Percentiles rank a stretch among this genome's conserved stretches.
These are phyloP conservation scores for Thielaviopsis cerberus DNA, from an alignment of 2,329 filamentous ascomycete species.

Conservation along the genomic window DNA sequence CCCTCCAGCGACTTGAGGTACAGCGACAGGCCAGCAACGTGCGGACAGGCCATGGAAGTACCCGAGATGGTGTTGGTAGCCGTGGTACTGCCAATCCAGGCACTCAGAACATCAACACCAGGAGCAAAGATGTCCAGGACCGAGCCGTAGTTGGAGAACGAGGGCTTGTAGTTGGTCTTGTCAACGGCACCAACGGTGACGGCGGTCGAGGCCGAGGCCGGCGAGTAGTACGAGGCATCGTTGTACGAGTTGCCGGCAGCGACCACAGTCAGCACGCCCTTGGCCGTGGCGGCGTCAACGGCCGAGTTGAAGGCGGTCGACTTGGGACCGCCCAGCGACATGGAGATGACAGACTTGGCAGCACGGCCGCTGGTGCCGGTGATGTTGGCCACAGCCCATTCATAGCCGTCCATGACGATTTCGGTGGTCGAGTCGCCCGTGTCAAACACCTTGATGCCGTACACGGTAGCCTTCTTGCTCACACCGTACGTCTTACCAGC, in stretches of 20 bases:
- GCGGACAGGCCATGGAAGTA: slow-evolving; percentile 44
- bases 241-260: slow-evolving; percentile 34
- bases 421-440: slow-evolving; percentile 8
- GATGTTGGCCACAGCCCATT: slow-evolving; percentile 28
- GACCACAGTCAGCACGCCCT: slow-evolving; percentile 33
- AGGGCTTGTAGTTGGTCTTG: slow-evolving; percentile 20
- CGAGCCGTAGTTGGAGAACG: slow-evolving; percentile 32
- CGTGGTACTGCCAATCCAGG: slow-evolving; percentile 25
- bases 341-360: slow-evolving; percentile 30
- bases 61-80: slow-evolving; percentile 32
- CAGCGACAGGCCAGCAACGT: slow-evolving; percentile 36
- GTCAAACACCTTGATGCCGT: slow-evolving; percentile 20
- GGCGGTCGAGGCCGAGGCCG: slow-evolving; percentile 28
- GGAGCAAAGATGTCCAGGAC: slow-evolving; percentile 33
- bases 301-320: slow-evolving; percentile 31
- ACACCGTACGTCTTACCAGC: slow-evolving; percentile 98
- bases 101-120: slow-evolving; percentile 26
- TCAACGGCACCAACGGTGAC: slow-evolving; percentile 35
- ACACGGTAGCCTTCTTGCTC: slow-evolving; percentile 87
- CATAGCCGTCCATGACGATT: slow-evolving; percentile 19
- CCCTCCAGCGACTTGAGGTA: slow-evolving; percentile 28
- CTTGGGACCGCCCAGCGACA: slow-evolving; percentile 32
- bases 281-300: slow-evolving; percentile 25
- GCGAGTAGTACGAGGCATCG: slow-evolving; percentile 24
- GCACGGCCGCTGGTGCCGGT: slow-evolving; percentile 21